Percentiles rank a stretch among this genome's conserved stretches.
Evolutionary conservation across 345 rosid species (phyloP).

Genomic region (Raphanus sativus): DNA sequence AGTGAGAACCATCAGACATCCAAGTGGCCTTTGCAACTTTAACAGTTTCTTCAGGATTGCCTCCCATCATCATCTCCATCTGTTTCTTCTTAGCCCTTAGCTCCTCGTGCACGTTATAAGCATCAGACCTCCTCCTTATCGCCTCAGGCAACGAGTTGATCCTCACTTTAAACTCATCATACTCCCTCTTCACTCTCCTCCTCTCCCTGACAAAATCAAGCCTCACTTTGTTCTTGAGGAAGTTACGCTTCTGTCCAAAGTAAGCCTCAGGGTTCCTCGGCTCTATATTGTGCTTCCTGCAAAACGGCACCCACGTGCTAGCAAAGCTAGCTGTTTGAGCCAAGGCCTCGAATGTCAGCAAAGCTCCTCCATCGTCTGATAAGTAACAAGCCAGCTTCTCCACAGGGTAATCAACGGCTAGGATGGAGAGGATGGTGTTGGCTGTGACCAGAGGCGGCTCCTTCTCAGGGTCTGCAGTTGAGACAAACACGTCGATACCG

Average conservation of each 20-base stretch:
- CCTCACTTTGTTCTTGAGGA: constrained; percentile 8
- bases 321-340: constrained; percentile 80
- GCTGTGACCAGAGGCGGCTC: constrained; percentile 80
- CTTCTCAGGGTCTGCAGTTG: constrained; percentile 80
- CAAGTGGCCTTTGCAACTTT: not conserved
- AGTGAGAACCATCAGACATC: not conserved
- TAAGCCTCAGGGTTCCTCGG: constrained; percentile 51
- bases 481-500: constrained; percentile 74
- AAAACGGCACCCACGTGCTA: constrained; percentile 72
- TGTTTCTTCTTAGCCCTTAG: constrained; percentile 1
- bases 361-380: constrained; percentile 74
- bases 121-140: constrained; percentile 3
- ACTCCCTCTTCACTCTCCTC: constrained; percentile 4
- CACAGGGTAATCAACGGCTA: constrained; percentile 75
- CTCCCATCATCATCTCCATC: constrained; percentile 2
- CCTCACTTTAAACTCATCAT: not conserved
- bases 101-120: not conserved
- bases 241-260: not conserved
- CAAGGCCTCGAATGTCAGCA: constrained; percentile 69
- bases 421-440: constrained; percentile 68
- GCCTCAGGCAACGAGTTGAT: not conserved
- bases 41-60: not conserved
- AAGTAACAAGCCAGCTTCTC: constrained; percentile 75
- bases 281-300: constrained; percentile 65
- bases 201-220: not conserved